Base-by-base conservation (phyloP, 768 basidiomycete species). In the Tylopilus rubrobrunneus region DNA sequence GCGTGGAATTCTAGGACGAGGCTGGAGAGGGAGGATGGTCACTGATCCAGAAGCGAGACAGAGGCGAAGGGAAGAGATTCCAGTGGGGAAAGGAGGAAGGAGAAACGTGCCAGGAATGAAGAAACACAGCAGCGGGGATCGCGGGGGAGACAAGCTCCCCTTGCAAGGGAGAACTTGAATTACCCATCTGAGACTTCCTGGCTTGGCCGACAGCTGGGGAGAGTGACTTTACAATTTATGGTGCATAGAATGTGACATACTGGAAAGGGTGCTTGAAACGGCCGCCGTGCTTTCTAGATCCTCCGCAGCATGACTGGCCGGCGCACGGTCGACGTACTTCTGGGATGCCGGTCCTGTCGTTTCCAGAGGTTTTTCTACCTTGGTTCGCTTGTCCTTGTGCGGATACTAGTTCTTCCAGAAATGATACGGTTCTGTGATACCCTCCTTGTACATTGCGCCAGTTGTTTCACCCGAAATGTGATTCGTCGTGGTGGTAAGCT, bases 341-440 rank as follows among this genome's bases (percentile, higher is more conserved):
- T 89, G 82, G 76, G 95, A 96, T 7, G 89, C 89, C 19, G 89
- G 81, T 2, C 92, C 92, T 0, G 93, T 94, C 0, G 88, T 85
- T 62, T 93, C 89, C 21, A 95, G 78, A 75, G 92, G 80, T 66
- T 92, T 91, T 63, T 94, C 92, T 21, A 94, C 91, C 40, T 83
- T 83, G 2, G 83, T 73, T 63, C 82, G 80, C n/a, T n/a, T n/a
- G n/a, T n/a, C n/a, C 66, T 92, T 93, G 62, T 92, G 84, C 0
- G 93, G 94, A 65, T n/a, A n/a, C n/a, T 97, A 84, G 28, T 85
- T 86, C 72, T 94, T 94, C 64, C 97, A 72, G 76, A 94, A 98
- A 34, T 92, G 86, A 67, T 98, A 92, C 23, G 98, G 75, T 62
- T 95, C 92, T 4, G 92, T 95, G 52, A 98, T 94, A 4, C 92